These are phyloP conservation scores for Talaromyces proteolyticus DNA, from an alignment of 495 filamentous ascomycete genomes.

Conservation along the genomic window DNA sequence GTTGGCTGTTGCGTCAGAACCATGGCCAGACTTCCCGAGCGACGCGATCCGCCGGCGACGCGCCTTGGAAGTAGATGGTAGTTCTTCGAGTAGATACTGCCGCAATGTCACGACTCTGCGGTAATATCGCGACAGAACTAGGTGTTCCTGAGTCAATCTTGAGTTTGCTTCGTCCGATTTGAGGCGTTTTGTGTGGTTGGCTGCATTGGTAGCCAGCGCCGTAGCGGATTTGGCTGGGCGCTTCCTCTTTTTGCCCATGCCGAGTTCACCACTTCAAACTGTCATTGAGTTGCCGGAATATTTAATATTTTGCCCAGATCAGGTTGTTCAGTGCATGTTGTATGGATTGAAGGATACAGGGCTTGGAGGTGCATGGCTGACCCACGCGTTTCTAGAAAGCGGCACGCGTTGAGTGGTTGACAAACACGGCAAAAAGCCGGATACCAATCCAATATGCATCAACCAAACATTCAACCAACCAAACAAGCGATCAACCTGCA, in stretches of 20 bases:
- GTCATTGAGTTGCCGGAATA: too few relatives aligned
- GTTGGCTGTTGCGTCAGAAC: not conserved
- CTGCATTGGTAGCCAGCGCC: constrained; percentile 12
- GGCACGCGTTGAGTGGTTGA: too few relatives aligned
- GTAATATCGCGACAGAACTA: constrained; percentile 73
- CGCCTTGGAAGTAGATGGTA: constrained; percentile 46
- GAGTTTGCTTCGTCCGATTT: not conserved
- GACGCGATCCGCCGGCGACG: constrained; percentile 44
- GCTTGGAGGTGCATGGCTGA: too few relatives aligned
- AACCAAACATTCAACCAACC: too few relatives aligned
- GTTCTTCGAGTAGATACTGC: constrained; percentile 55
- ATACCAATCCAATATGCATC: too few relatives aligned
- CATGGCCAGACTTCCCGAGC: constrained; percentile 10
- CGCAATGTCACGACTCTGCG: constrained; percentile 60
- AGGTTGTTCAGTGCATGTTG: too few relatives aligned
- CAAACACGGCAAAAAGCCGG: too few relatives aligned
- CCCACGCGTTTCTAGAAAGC: too few relatives aligned
- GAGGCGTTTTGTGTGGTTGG: constrained; percentile 7
- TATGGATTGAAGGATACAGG: too few relatives aligned
- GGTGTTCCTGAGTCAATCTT: constrained; percentile 38
- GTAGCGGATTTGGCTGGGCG: constrained; percentile 25
- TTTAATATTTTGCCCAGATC: too few relatives aligned
- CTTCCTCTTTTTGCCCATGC: constrained; percentile 44
- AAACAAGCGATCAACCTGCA: too few relatives aligned
- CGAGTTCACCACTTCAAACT: too few relatives aligned